Evolutionary conservation across 2,329 filamentous ascomycete species (phyloP), one percentile per base, ranked within the genome.

Genomic region (Trichophyton benhamiae): DNA sequence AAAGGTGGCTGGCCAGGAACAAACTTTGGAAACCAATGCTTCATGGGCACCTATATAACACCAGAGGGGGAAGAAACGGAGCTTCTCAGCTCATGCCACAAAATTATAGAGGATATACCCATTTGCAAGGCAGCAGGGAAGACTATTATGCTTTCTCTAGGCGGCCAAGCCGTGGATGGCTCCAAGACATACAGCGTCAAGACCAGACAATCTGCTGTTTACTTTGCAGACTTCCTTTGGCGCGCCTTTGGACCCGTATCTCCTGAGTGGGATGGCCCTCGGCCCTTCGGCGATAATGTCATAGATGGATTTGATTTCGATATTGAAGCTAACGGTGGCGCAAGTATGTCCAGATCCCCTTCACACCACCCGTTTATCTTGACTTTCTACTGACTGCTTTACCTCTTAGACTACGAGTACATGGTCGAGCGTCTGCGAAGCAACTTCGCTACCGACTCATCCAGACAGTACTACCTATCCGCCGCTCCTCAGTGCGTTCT

Each of bases 1-100:
- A 63, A 68, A 17, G 75, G 73, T 44, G 77, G 76, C 41, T 81
- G 75, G 64, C 81, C 82, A 3, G 76, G 75, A 9, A 78, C 76
- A 11, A 82, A 84, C 71, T 83, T 83, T 67, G 82, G 78, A 64
- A 82, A 81, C 66, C 79, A 80, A 48, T 83, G 82, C 41, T 22
- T 38, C 65, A 74, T 74, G 63, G 72, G 70, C 6, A 62, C 66
- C 13, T 70, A 69, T 6, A 80, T 76, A 66, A 67, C 67, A 25
- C 68, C 74, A 60, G 70, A 72, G 8, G 74, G 74, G 42, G 64
- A 68, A 1, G 65, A 66, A 15, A 79, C 78, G 4, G 59, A 72
- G 2, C 72, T 83, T 36, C 72, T 78, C 25, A 71, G 66, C 0
- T 69, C 68, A 58, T 82, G 80, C 63, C 70, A 72, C 48, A 69